Evolutionary conservation across 495 filamentous ascomycete genomes (phyloP).

Genomic region (Aspergillus coremiiformis): DNA sequence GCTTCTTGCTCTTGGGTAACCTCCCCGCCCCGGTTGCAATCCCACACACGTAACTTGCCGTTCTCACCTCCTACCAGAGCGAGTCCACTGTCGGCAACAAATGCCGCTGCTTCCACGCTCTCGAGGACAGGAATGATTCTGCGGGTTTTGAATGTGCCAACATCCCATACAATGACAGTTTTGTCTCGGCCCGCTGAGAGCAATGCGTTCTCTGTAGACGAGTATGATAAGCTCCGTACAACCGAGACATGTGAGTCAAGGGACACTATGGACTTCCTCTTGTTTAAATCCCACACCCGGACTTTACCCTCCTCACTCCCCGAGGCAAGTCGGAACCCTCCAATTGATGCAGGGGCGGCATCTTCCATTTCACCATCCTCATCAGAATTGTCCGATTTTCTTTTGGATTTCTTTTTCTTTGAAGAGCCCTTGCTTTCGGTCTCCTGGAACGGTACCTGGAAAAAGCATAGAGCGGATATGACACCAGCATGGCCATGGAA

Average conservation of each 20-base stretch:
- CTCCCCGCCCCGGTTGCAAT: constrained; percentile 65
- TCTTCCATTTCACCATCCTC: constrained; percentile 39
- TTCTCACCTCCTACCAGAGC: constrained; percentile 83
- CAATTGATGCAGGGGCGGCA: constrained; percentile 30
- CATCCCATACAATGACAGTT: constrained; percentile 87
- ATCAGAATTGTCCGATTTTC: constrained; percentile 34
- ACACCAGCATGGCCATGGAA: constrained; percentile 88
- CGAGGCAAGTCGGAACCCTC: constrained; percentile 73
- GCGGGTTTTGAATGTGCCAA: constrained; percentile 72
- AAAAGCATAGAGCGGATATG: constrained; percentile 86
- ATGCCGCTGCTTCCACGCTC: constrained; percentile 74
- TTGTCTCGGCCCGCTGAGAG: constrained; percentile 92
- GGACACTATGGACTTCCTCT: constrained; percentile 65
- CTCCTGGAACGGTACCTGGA: constrained; percentile 52
- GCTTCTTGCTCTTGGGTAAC: constrained; percentile 62
- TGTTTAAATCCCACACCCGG: constrained; percentile 84
- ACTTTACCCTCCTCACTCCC: constrained; percentile 90
- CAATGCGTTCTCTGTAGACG: constrained; percentile 60
- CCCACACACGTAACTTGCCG: constrained; percentile 76
- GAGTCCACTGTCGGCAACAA: constrained; percentile 58
- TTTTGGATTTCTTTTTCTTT: constrained; percentile 37
- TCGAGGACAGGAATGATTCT: constrained; percentile 81
- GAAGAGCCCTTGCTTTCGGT: constrained; percentile 23
- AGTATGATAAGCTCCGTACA: constrained; percentile 77
- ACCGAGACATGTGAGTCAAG: constrained; percentile 91